phyloP scores from a whole-genome alignment of 805 yeast species.

The Spathaspora hagerdaliae region DNA sequence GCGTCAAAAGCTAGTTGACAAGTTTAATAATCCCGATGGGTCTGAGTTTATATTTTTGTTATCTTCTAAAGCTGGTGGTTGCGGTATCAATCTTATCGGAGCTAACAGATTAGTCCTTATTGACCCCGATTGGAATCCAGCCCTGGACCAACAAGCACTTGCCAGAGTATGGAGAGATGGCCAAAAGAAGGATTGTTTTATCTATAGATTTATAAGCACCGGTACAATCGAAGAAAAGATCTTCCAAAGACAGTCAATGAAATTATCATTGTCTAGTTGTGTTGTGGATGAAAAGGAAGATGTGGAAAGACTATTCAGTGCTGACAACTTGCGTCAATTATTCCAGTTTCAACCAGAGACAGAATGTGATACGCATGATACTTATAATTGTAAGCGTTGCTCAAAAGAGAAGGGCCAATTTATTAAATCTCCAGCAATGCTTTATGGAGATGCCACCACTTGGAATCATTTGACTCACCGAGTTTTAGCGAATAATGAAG shows the following conservation, averaged over 20 bases:
- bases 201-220: slow-evolving; percentile 87
- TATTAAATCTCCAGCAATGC: slow-evolving; percentile 73
- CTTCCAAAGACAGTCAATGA: slow-evolving; percentile 93
- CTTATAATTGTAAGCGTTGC: slow-evolving; percentile 86
- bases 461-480: slow-evolving; percentile 87
- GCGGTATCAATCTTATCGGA: slow-evolving; percentile 96
- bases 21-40: slow-evolving; percentile 86
- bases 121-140: slow-evolving; percentile 98
- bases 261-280: slow-evolving; percentile 86
- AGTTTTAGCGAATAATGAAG: slow-evolving; percentile 64
- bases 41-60: slow-evolving; percentile 83
- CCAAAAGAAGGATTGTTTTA: slow-evolving; percentile 93
- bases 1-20: slow-evolving; percentile 87
- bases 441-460: slow-evolving; percentile 95
- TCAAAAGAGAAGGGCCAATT: slow-evolving; percentile 43
- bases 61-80: slow-evolving; percentile 97
- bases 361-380: slow-evolving; percentile 86
- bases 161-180: slow-evolving; percentile 99
- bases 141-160: slow-evolving; percentile 95
- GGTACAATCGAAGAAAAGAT: slow-evolving; percentile 97
- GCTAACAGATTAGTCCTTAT: slow-evolving; percentile 85
- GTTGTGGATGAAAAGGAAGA: slow-evolving; percentile 96
- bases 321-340: slow-evolving; percentile 72
- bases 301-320: slow-evolving; percentile 85
- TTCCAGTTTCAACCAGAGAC: slow-evolving; percentile 69